A percentile compares a stretch with the other conserved stretches of the same genome.
Evolutionary conservation across 345 rosid genomes (phyloP).

Genomic region (Murraya paniculata): DNA sequence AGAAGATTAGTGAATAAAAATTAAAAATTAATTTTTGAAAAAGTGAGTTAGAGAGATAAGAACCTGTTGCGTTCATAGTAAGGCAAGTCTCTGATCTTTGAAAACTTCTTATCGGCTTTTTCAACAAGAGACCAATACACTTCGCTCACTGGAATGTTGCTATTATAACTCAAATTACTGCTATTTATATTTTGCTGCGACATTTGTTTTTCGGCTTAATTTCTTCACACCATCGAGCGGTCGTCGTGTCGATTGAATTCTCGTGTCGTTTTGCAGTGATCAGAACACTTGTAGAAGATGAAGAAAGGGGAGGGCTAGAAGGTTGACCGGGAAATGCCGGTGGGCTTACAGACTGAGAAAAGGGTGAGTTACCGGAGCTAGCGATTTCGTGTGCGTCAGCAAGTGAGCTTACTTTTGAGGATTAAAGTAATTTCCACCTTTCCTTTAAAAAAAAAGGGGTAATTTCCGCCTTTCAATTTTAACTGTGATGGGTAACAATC

Average conservation of each 20-base stretch:
- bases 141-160: constrained; percentile 68
- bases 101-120: constrained; percentile 94
- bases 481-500: too few relatives aligned
- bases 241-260: neutral
- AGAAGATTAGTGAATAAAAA: neutral
- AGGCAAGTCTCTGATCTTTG: constrained; percentile 96
- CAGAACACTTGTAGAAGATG: neutral
- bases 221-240: neutral
- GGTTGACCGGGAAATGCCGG: neutral
- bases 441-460: too few relatives aligned
- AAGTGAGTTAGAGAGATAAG: neutral
- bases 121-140: constrained; percentile 90
- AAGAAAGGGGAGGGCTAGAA: neutral
- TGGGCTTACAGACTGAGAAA: neutral
- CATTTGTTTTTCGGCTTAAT: constrained; percentile 26
- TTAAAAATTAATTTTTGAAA: neutral
- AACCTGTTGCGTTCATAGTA: constrained; percentile 93
- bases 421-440: too few relatives aligned
- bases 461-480: neutral
- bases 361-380: neutral
- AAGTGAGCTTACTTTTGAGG: neutral
- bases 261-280: neutral
- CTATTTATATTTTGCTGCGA: constrained; percentile 41
- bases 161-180: constrained; percentile 12
- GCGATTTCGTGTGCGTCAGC: neutral